A percentile compares a stretch with the other conserved stretches of the same genome.
Conservation (phyloP, 768 basidiomycete genomes). For the Sutorius australiensis region DNA sequence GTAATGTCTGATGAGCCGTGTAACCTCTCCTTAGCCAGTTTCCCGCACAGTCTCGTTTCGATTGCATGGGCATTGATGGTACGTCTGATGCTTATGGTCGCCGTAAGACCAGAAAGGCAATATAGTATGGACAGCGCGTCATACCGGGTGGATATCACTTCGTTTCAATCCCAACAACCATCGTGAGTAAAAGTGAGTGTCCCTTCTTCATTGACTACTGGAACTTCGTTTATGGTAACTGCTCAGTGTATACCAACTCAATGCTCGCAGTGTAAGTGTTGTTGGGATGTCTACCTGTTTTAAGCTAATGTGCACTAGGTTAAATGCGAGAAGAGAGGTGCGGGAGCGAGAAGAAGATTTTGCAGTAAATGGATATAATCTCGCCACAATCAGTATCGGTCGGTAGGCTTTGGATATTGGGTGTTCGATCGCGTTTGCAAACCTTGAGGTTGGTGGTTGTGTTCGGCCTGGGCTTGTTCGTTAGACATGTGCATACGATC, state of each 20-base stretch:
- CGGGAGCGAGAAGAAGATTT: not conserved
- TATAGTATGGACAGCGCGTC: not conserved
- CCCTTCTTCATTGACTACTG: not conserved
- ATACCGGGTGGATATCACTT: not conserved
- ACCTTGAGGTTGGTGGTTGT: too few species aligned
- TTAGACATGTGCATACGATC: too few species aligned
- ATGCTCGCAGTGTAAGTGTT: constrained; percentile 14
- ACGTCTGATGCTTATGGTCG: not conserved
- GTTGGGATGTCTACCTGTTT: not conserved
- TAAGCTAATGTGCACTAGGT: not conserved
- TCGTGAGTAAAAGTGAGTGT: constrained; percentile 5
- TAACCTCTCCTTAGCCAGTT: too few species aligned
- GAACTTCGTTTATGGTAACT: not conserved
- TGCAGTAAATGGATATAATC: not conserved
- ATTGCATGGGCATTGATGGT: constrained; percentile 8
- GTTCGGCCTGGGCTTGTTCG: too few species aligned
- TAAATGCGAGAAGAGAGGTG: constrained; percentile 8
- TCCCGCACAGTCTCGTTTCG: not conserved
- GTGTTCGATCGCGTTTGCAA: too few species aligned
- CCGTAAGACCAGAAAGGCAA: not conserved
- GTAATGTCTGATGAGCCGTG: not conserved
- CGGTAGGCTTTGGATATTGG: not conserved
- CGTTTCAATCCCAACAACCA: not conserved
- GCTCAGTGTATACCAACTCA: constrained; percentile 8
- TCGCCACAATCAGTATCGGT: constrained; percentile 3